Evolutionary conservation across 192 early-diverging fungal genomes (phyloP).

Genomic region (Backusella mclennaniae): DNA sequence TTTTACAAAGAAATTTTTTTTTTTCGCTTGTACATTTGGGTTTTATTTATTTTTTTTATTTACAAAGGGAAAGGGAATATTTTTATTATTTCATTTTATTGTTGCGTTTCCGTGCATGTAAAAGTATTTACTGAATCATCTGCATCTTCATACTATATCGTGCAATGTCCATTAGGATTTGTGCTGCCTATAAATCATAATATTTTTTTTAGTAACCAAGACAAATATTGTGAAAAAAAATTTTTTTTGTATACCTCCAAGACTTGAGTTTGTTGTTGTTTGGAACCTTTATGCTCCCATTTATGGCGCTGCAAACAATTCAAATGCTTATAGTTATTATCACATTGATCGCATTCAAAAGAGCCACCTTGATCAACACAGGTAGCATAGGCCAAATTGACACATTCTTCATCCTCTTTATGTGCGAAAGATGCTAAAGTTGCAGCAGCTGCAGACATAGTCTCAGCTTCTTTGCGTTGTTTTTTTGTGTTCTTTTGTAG

Average conservation of each 20-base stretch:
- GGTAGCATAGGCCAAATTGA: background rate
- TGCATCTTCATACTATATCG: slow-evolving; percentile 8
- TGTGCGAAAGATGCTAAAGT: slow-evolving; percentile 24
- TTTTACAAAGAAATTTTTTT: background rate
- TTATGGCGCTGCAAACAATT: slow-evolving; percentile 10
- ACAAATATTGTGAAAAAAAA: background rate
- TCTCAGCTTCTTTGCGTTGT: slow-evolving; percentile 16
- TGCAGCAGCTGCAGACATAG: slow-evolving; percentile 22
- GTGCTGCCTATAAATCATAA: slow-evolving; percentile 19
- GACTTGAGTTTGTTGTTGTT: slow-evolving; percentile 25
- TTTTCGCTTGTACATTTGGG: background rate
- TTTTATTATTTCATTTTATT: background rate
- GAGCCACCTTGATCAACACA: slow-evolving; percentile 5
- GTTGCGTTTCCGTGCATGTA: background rate
- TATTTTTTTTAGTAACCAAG: background rate
- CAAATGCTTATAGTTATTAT: background rate
- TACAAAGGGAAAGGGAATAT: background rate
- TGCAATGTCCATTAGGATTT: slow-evolving; percentile 31
- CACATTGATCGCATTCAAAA: background rate
- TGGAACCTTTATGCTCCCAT: slow-evolving; percentile 7
- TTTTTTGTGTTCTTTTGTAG: slow-evolving; percentile 17
- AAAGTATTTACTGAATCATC: slow-evolving; percentile 15
- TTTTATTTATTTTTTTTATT: slow-evolving; percentile 7
- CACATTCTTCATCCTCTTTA: slow-evolving; percentile 4
- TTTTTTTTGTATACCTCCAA: slow-evolving; percentile 20